Evolutionary conservation across 2,329 filamentous ascomycete genomes (phyloP), one percentile per base, ranked within the genome.

Genomic region (Verticillium isaacii): DNA sequence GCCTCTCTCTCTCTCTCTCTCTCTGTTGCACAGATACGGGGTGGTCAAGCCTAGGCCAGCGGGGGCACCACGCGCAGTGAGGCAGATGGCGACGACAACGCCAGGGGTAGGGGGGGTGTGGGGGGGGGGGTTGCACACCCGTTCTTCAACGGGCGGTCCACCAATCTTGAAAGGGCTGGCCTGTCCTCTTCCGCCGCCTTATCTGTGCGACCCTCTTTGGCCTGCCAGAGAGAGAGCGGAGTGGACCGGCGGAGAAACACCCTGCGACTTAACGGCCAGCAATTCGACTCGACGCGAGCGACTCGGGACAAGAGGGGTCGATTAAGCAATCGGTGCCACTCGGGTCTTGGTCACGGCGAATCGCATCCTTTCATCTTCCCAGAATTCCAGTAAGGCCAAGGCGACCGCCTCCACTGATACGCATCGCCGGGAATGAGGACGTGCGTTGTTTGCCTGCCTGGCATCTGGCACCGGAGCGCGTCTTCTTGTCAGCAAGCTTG

Each of bases 121-220:
- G 36, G 55, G 60, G 63, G 63, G 32, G 63, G 63, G 62, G n/a
- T n/a, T 32, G 19, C 32, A 50, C 58, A 62, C 60, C 57, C 55
- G 37, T 39, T 62, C 57, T 60, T 58, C 37, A 63, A 64, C 63
- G 59, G 57, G 52, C 50, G 57, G 60, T 59, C 57, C 62, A 63
- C 60, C 58, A 57, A 61, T 63, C 58, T 57, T 25, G 19, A 23
- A 8, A 23, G n/a, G n/a, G 41, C 59, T 61, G 58, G 64, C 64
- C 64, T 65, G 29, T 29, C 29, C 5, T 29, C 29, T 29, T 29
- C 29, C 29, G 29, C 29, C 29, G 29, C 29, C 29, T 29, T 29
- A 29, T 29, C 29, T 29, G 29, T 29, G 29, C 29, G 29, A 29
- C 29, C 29, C 29, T 29, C 29, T 36, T 8, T 36, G 34, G 2